Evolutionary conservation across 2,329 filamentous ascomycete genomes (phyloP).

Genomic region (Penicillium olsonii): DNA sequence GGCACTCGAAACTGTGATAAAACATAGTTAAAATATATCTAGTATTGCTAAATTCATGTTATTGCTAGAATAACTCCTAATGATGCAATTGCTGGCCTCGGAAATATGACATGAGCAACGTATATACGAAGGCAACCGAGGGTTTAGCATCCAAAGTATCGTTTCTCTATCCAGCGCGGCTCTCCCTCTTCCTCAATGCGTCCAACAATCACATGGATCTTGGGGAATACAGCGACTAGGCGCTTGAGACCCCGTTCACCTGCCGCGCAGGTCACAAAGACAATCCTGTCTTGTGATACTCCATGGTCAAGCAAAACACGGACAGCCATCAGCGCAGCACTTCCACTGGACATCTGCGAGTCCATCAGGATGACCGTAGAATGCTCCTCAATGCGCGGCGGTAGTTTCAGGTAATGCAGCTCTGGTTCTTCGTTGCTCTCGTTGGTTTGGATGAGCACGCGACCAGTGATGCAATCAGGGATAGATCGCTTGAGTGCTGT

Average conservation of each 20-base stretch:
- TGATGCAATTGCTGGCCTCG: not conserved
- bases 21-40: too few species aligned
- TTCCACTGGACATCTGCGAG: conserved; percentile 91
- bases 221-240: conserved; percentile 84
- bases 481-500: conserved; percentile 85
- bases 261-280: conserved; percentile 90
- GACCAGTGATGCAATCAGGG: conserved; percentile 86
- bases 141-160: conserved; percentile 79
- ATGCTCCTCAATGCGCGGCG: conserved; percentile 70
- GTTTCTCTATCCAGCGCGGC: conserved; percentile 84
- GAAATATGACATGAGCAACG: not conserved
- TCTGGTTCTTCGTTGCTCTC: conserved; percentile 84
- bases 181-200: conserved; percentile 79
- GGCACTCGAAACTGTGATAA: too few species aligned
- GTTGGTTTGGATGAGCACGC: conserved; percentile 88
- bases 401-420: conserved; percentile 83
- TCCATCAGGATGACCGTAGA: conserved; percentile 84
- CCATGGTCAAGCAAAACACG: conserved; percentile 95
- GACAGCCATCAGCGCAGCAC: conserved; percentile 86
- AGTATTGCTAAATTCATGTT: not conserved
- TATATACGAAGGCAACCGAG: conserved; percentile 7
- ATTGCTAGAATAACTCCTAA: not conserved
- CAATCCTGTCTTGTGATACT: conserved; percentile 78
- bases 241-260: conserved; percentile 81
- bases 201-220: conserved; percentile 82